phyloP scores from a whole-genome alignment of 2,329 filamentous ascomycete genomes.

The Neofusicoccum cordaticola region DNA sequence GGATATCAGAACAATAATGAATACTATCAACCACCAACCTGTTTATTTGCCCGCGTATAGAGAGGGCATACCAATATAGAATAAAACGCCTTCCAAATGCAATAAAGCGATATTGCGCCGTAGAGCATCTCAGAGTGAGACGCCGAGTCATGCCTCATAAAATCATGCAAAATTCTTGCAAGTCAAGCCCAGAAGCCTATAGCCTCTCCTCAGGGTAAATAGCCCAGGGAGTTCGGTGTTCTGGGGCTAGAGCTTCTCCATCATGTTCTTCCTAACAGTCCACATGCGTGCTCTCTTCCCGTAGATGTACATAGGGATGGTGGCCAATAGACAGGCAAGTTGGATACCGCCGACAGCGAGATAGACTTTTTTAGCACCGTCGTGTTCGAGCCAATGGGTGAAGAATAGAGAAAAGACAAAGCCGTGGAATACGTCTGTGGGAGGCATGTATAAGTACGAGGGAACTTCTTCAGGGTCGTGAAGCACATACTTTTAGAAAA shows the following conservation, averaged over 20 bases:
- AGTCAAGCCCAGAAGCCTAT: neutral
- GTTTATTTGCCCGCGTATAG: neutral
- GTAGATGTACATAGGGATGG: constrained; percentile 91
- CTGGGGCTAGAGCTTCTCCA: constrained; percentile 67
- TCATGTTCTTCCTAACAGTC: constrained; percentile 81
- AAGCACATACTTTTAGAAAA: constrained; percentile 72
- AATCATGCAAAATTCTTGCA: neutral
- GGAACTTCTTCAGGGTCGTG: neutral
- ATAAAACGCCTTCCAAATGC: neutral
- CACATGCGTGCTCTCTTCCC: constrained; percentile 91
- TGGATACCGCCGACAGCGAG: constrained; percentile 84
- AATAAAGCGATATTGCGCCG: neutral
- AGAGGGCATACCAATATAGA: neutral
- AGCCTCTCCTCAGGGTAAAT: too few species aligned
- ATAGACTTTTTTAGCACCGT: constrained; percentile 76
- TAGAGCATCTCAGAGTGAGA: neutral
- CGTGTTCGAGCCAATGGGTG: constrained; percentile 72
- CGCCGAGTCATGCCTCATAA: constrained; percentile 1
- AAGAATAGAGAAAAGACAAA: constrained; percentile 87
- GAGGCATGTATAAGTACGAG: neutral
- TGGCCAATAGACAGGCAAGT: constrained; percentile 67
- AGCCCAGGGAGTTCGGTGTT: too few species aligned
- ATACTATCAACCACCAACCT: neutral
- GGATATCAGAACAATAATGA: neutral
- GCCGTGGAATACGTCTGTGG: constrained; percentile 74